These are phyloP conservation scores for Talaromyces piceae DNA, from an alignment of 2,329 filamentous ascomycete genomes.

Conservation along the genomic window DNA sequence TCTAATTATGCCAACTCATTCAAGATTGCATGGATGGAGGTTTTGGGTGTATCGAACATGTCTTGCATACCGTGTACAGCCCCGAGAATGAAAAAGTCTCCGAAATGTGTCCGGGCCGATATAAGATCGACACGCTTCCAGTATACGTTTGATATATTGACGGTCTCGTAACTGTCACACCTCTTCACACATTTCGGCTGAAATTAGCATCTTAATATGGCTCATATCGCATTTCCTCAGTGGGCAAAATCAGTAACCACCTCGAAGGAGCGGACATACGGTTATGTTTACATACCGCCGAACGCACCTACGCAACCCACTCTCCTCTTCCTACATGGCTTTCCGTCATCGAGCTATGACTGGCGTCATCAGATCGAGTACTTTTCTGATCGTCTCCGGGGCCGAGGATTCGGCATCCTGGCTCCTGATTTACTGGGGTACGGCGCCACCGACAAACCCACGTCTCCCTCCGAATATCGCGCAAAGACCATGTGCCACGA, in stretches of 20 bases:
- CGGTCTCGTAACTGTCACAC: background rate
- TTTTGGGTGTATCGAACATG: too few species aligned
- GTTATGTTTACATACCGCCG: slow-evolving; percentile 22
- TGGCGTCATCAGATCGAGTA: slow-evolving; percentile 35
- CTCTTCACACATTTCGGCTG: background rate
- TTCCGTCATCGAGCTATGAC: slow-evolving; percentile 41
- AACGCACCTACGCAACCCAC: slow-evolving; percentile 20
- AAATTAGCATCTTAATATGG: background rate
- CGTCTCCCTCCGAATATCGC: slow-evolving; percentile 19
- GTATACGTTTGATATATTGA: background rate
- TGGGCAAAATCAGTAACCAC: slow-evolving; percentile 2
- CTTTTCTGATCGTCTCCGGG: slow-evolving; percentile 25
- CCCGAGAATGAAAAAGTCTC: background rate
- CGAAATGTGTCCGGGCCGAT: background rate
- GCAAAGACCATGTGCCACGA: slow-evolving; percentile 26
- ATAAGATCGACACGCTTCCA: background rate
- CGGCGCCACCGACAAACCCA: slow-evolving; percentile 27
- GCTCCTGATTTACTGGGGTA: slow-evolving; percentile 38
- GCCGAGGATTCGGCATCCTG: slow-evolving; percentile 32
- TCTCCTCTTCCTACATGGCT: slow-evolving; percentile 44
- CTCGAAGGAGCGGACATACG: slow-evolving; percentile 13
- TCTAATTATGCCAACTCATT: too few species aligned
- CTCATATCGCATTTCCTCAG: background rate
- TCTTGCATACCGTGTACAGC: background rate
- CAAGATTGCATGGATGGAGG: too few species aligned